Evolutionary conservation across 768 basidiomycete species (phyloP), one percentile per base, ranked within the genome.

Genomic region (Lentinus tigrinus): DNA sequence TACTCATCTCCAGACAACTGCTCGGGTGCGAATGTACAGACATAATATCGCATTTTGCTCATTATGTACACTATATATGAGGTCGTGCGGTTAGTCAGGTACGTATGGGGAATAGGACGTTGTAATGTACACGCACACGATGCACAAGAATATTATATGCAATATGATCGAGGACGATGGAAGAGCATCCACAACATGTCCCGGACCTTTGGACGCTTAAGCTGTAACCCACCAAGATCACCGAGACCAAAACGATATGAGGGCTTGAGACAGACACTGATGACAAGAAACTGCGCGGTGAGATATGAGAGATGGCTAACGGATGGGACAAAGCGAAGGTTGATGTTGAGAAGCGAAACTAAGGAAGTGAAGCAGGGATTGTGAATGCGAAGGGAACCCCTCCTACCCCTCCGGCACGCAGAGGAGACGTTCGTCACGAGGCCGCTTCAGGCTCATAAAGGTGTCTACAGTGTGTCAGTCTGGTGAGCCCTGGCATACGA

Each of bases 381-480:
- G 7, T 31, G 24, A 46, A 19, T 46, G 13, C n/a, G 23, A 23
- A 24, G 43, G 24, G 7, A 3, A 26, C 43, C 21, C 43, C 23
- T 46, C 43, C 43, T 8, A 24, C 13, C 21, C 21, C 19, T 46
- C 43, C 43, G 21, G 31, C 31, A 31, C 11, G 31, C 11, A 24
- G 21, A 3, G 21, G 2, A 9, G 43, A 46, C 21, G 21, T 17
- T n/a, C 13, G 11, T 26, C 24, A 46, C 43, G 43, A 46, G 9
- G 43, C 39, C 17, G 42, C 38, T 1, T 38, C 52, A 14, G 65
- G 56, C 48, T 63, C 64, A 24, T 56, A 56, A 4, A 69, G 49
- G 57, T 69, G 65, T 16, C 67, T 66, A 11, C 23, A 23, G 34
- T 13, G 52, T 3, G 27, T 50, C 19, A 52, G 23, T 19, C 21